These are phyloP conservation scores for Cystoderma amianthinum DNA, from an alignment of 768 basidiomycete species.

Conservation along the genomic window DNA sequence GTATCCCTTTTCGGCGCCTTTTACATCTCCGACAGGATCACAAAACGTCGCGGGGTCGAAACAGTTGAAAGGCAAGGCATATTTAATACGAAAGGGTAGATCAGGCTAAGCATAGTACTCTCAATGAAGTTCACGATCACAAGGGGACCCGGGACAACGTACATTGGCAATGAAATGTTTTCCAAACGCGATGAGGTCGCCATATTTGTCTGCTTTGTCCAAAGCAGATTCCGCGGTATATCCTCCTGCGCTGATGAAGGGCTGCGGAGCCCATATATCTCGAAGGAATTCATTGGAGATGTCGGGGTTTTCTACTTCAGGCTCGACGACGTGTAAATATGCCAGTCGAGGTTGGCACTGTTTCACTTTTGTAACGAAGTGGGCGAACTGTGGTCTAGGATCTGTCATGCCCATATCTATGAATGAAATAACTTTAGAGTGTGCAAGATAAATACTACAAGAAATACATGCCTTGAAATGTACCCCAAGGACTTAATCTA, in stretches of 20 bases:
- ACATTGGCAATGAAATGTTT: slow-evolving; percentile 24
- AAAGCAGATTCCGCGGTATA: slow-evolving; percentile 22
- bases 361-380: slow-evolving; percentile 30
- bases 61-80: slow-evolving; percentile 18
- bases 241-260: slow-evolving; percentile 26
- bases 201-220: slow-evolving; percentile 15
- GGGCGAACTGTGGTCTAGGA: slow-evolving; percentile 36
- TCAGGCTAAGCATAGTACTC: slow-evolving; percentile 24
- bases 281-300: slow-evolving; percentile 17
- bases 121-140: not conserved
- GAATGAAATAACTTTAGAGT: not conserved
- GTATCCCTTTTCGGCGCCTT: slow-evolving; percentile 16
- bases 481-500: slow-evolving; percentile 39
- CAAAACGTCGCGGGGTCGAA: slow-evolving; percentile 26
- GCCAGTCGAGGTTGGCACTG: slow-evolving; percentile 24
- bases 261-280: slow-evolving; percentile 20
- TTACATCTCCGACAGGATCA: slow-evolving; percentile 9
- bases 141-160: slow-evolving; percentile 5
- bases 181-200: slow-evolving; percentile 25
- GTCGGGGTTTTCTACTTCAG: slow-evolving; percentile 6
- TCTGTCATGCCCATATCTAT: slow-evolving; percentile 36
- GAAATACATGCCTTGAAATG: slow-evolving; percentile 19
- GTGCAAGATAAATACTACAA: not conserved
- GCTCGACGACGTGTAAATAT: slow-evolving; percentile 37
- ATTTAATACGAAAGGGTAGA: slow-evolving; percentile 21